phyloP scores from a whole-genome alignment of 2,329 filamentous ascomycete species.

The Furcasterigmium furcatum region DNA sequence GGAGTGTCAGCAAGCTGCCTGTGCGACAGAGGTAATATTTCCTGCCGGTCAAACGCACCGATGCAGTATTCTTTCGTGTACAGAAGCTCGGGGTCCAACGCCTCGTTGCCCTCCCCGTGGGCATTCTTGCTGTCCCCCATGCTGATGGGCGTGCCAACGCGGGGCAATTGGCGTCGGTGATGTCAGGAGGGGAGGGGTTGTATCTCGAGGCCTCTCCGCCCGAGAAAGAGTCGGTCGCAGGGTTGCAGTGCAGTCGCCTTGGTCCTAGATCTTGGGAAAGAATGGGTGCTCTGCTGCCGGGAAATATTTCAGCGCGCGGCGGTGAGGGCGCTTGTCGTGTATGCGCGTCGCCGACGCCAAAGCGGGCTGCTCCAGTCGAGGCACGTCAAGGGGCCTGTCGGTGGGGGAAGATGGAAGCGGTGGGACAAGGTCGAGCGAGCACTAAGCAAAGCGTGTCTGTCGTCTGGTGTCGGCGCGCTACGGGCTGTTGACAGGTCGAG shows the following conservation, averaged over 20 bases:
- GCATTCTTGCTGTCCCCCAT: constrained; percentile 50
- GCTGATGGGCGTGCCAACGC: constrained; percentile 8
- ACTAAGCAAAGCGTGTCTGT: no score
- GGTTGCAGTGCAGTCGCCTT: no score
- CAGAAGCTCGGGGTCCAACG: constrained; percentile 80
- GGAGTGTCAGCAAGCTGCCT: constrained; percentile 4
- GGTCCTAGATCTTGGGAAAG: no score
- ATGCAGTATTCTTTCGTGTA: constrained; percentile 94
- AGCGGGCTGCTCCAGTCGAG: not conserved
- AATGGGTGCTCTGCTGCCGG: no score
- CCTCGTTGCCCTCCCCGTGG: constrained; percentile 45
- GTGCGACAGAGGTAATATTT: no score
- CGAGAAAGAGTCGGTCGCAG: no score
- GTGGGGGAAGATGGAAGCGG: not conserved
- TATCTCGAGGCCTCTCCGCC: no score
- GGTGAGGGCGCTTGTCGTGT: not conserved
- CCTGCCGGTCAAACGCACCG: constrained; percentile 44
- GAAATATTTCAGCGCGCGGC: not conserved
- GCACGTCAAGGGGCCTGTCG: not conserved
- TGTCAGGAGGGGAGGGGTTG: not conserved
- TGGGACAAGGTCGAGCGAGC: no score
- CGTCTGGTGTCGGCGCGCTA: no score
- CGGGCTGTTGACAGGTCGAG: no score
- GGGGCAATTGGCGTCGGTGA: not conserved
- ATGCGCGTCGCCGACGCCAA: not conserved